Conservation (phyloP, 1,139 yeast genomes). For the Pichia sp. region DNA sequence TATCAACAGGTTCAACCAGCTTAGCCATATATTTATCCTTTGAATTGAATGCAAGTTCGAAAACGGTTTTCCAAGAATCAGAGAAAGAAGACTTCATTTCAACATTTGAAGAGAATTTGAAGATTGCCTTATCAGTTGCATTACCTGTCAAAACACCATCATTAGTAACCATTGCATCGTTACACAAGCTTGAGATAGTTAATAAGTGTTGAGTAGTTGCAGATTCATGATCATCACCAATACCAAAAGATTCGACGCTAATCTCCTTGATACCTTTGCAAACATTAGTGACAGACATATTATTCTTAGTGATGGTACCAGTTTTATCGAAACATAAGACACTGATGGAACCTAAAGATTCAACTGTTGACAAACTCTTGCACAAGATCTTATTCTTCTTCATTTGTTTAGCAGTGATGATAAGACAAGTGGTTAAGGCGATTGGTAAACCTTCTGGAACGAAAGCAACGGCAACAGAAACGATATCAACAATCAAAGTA, state of each 20-base stretch:
- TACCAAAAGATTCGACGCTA: constrained; percentile 1
- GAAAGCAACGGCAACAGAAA: constrained; percentile 32
- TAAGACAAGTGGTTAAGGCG: constrained; percentile 51
- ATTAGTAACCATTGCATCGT: constrained; percentile 1
- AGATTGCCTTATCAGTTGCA: constrained; percentile 10
- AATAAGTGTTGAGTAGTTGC: constrained; percentile 6
- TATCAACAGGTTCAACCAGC: constrained; percentile 7
- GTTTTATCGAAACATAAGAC: constrained; percentile 55
- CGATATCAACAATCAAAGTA: constrained; percentile 34
- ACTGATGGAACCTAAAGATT: constrained; percentile 51
- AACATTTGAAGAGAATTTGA: constrained; percentile 3
- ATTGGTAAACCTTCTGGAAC: constrained; percentile 56
- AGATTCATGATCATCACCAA: neutral
- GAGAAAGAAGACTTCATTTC: neutral
- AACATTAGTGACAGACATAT: constrained; percentile 43
- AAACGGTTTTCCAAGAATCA: constrained; percentile 3
- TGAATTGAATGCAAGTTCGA: constrained; percentile 4
- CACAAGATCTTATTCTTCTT: constrained; percentile 44
- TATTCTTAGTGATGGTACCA: constrained; percentile 52
- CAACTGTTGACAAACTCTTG: constrained; percentile 42
- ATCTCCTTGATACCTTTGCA: constrained; percentile 28
- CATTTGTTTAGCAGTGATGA: constrained; percentile 51
- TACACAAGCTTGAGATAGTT: constrained; percentile 5
- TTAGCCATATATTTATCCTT: constrained; percentile 9
- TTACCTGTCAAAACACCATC: constrained; percentile 7